Evolutionary conservation across 805 yeast genomes (phyloP).

Genomic region (Lipomyces orientalis): DNA sequence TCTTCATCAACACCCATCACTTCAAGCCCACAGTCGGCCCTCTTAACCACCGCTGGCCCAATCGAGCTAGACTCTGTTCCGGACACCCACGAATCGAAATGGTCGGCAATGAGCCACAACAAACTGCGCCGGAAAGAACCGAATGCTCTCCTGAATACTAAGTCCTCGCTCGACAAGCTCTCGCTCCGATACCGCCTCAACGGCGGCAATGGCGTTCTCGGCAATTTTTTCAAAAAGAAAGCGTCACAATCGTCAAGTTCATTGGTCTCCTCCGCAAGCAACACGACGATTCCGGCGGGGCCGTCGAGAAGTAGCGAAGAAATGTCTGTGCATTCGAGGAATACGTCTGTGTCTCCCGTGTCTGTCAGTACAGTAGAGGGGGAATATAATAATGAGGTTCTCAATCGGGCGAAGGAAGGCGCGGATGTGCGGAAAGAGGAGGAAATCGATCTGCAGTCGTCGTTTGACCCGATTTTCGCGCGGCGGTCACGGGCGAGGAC

Average conservation of each 20-base stretch:
- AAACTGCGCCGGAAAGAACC: conserved; percentile 3
- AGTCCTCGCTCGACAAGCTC: conserved; percentile 32
- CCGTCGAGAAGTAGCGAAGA: conserved; percentile 10
- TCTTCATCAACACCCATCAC: not conserved
- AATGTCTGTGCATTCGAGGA: not conserved
- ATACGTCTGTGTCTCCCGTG: not conserved
- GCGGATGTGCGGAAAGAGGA: not conserved
- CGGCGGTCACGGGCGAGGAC: conserved; percentile 19
- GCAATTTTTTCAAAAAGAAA: conserved; percentile 22
- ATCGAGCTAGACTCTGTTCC: not conserved
- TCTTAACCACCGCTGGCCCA: not conserved
- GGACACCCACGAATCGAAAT: not conserved
- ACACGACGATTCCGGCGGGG: not conserved
- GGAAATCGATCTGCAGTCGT: not conserved
- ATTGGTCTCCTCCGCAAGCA: not conserved
- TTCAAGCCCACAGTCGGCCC: not conserved
- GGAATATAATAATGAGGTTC: not conserved
- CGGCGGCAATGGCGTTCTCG: conserved; percentile 1
- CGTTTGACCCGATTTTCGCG: conserved; percentile 12
- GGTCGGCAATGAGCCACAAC: not conserved
- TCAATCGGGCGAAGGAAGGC: not conserved
- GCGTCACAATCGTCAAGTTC: conserved; percentile 6
- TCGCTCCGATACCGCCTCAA: conserved; percentile 23
- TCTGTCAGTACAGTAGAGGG: not conserved
- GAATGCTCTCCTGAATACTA: conserved; percentile 28